Evolutionary conservation across 495 filamentous ascomycete species (phyloP).

Genomic region (Penicillium soppii): DNA sequence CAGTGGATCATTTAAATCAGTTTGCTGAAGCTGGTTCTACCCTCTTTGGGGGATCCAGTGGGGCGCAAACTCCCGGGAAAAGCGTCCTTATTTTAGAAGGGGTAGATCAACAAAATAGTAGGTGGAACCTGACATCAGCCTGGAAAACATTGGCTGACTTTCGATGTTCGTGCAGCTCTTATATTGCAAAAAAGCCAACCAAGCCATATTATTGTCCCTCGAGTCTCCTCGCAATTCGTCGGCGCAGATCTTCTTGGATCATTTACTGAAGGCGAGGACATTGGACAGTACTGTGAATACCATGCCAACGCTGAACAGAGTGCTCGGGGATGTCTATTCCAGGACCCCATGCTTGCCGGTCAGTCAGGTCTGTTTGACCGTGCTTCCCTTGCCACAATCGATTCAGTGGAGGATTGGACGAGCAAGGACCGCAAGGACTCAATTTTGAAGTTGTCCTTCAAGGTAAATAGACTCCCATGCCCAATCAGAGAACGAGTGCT

Average conservation of each 20-base stretch:
- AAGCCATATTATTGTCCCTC: slow-evolving; percentile 19
- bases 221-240: slow-evolving; percentile 5
- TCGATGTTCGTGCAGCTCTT: slow-evolving; percentile 15
- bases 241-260: slow-evolving; percentile 13
- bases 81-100: slow-evolving; percentile 51
- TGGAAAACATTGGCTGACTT: not conserved
- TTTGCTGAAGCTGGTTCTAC: slow-evolving; percentile 40
- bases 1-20: slow-evolving; percentile 46
- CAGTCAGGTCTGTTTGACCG: slow-evolving; percentile 3
- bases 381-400: slow-evolving; percentile 19
- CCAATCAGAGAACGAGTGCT: not conserved
- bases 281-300: slow-evolving; percentile 23
- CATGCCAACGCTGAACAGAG: slow-evolving; percentile 10
- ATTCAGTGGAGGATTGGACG: slow-evolving; percentile 28
- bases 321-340: slow-evolving; percentile 22
- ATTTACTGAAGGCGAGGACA: slow-evolving; percentile 3
- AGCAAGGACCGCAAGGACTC: slow-evolving; percentile 15
- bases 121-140: not conserved
- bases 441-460: slow-evolving; percentile 21
- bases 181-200: slow-evolving; percentile 18
- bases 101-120: slow-evolving; percentile 42
- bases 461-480: slow-evolving; percentile 22
- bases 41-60: slow-evolving; percentile 38
- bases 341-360: slow-evolving; percentile 18
- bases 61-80: slow-evolving; percentile 16